Evolutionary conservation across 148 eudicot species (phyloP).

Genomic region (Cornus controversa): DNA sequence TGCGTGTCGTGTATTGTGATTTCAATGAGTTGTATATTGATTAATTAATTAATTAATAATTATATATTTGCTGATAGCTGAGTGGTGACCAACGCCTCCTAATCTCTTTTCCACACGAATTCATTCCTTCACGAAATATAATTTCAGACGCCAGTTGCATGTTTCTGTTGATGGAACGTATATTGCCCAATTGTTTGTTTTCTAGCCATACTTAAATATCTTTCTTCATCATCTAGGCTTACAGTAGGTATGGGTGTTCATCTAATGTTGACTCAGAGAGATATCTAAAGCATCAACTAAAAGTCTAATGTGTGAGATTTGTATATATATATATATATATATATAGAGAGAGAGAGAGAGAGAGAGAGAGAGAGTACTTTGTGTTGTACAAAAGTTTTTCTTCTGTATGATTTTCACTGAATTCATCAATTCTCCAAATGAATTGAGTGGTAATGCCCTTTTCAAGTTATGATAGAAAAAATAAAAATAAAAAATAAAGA

Average conservation of each 20-base stretch:
- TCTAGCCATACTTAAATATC: background rate
- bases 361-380: no score
- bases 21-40: background rate
- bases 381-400: no score
- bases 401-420: no score
- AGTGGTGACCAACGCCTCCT: slow-evolving; percentile 8
- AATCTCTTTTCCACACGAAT: slow-evolving; percentile 13
- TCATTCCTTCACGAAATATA: slow-evolving; percentile 10
- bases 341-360: no score
- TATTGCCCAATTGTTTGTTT: background rate
- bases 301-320: background rate
- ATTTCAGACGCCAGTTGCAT: background rate
- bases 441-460: no score
- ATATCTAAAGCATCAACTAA: background rate
- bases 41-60: background rate
- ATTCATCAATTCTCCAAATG: no score
- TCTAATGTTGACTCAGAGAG: background rate
- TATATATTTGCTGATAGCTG: background rate
- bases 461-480: no score
- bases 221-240: background rate
- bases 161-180: no score
- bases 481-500: no score
- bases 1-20: background rate
- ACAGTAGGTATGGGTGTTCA: slow-evolving; percentile 3
- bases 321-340: no score